These are phyloP conservation scores for Lipomyces lipofer DNA, from an alignment of 805 yeast genomes.

Conservation along the genomic window DNA sequence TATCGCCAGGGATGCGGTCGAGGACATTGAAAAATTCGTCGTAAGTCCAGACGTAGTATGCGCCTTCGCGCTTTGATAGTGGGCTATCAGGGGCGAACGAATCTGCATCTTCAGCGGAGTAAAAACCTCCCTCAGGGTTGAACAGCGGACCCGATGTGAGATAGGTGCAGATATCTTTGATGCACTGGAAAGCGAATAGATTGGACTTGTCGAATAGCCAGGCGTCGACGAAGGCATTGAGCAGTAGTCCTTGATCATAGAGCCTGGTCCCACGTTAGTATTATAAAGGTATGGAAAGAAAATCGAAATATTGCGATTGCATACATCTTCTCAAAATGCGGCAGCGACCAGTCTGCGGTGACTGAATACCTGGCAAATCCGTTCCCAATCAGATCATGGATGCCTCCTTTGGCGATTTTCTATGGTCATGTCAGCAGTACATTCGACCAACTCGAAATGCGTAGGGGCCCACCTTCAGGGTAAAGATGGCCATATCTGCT, in stretches of 20 bases:
- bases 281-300: not conserved
- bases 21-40: conserved; percentile 38
- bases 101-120: conserved; percentile 42
- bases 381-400: conserved; percentile 42
- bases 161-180: conserved; percentile 34
- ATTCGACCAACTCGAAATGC: too few relatives aligned
- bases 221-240: conserved; percentile 39
- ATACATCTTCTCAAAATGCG: conserved; percentile 43
- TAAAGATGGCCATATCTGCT: conserved; percentile 33
- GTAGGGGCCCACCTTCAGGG: too few relatives aligned
- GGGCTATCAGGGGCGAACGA: conserved; percentile 32
- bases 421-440: too few relatives aligned
- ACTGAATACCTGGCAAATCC: conserved; percentile 44
- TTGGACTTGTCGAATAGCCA: conserved; percentile 31
- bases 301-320: not conserved
- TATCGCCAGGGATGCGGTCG: conserved; percentile 32
- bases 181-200: conserved; percentile 29
- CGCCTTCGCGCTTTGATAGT: conserved; percentile 37
- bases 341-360: conserved; percentile 44
- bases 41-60: conserved; percentile 41
- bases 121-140: conserved; percentile 36
- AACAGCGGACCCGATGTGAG: conserved; percentile 34
- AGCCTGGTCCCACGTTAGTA: conserved; percentile 28
- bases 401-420: conserved; percentile 41
- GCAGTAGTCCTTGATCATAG: conserved; percentile 42